A percentile compares a stretch with the other conserved stretches of the same genome.
Conservation (phyloP, 495 filamentous ascomycete genomes). For the Talaromyces wortmannii region DNA sequence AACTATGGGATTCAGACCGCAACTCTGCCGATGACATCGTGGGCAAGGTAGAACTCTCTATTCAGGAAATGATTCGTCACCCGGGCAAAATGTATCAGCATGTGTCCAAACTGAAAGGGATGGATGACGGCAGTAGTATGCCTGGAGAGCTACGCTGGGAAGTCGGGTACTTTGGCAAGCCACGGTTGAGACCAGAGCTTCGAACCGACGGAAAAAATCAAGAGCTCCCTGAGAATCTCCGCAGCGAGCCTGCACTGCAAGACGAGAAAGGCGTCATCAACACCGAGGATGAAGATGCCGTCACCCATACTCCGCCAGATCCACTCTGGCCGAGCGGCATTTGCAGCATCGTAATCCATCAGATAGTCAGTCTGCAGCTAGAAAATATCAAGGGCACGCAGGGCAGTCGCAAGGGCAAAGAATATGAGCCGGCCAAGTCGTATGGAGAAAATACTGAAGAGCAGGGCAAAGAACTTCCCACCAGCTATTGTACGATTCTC, state of each 20-base stretch:
- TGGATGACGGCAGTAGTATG: constrained; percentile 80
- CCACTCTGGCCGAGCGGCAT: constrained; percentile 90
- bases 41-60: constrained; percentile 86
- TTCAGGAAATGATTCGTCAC: constrained; percentile 91
- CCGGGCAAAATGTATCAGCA: constrained; percentile 88
- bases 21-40: constrained; percentile 89
- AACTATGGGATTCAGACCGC: constrained; percentile 91
- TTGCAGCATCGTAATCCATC: constrained; percentile 76
- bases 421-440: constrained; percentile 87
- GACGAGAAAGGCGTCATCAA: constrained; percentile 82
- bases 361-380: constrained; percentile 90
- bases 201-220: constrained; percentile 80
- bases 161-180: constrained; percentile 88
- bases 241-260: constrained; percentile 70
- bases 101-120: constrained; percentile 73
- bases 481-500: constrained; percentile 84
- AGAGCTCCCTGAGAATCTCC: constrained; percentile 62
- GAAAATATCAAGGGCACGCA: constrained; percentile 60
- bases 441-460: constrained; percentile 80
- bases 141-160: constrained; percentile 93
- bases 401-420: constrained; percentile 63
- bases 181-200: constrained; percentile 73
- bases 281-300: constrained; percentile 69
- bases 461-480: constrained; percentile 68
- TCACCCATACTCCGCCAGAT: constrained; percentile 85